Conservation (phyloP, 2,329 filamentous ascomycete species). For the Phyllosticta citrichinensis region DNA sequence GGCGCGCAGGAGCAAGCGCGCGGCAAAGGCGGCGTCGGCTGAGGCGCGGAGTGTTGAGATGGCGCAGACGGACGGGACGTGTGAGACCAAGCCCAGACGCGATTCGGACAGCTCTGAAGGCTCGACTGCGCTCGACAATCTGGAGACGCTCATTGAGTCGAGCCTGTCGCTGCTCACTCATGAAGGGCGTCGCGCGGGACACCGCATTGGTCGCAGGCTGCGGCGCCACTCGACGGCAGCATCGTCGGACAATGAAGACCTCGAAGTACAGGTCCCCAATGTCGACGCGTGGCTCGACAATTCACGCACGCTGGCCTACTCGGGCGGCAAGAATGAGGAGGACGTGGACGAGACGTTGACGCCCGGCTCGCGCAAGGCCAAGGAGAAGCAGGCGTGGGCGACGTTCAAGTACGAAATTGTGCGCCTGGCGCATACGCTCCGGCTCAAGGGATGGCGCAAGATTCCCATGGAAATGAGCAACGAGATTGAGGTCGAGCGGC, state of each 20-base stretch:
- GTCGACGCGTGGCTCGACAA: slow-evolving; percentile 85
- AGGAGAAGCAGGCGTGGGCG: slow-evolving; percentile 70
- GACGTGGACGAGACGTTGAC: slow-evolving; percentile 32
- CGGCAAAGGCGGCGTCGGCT: slow-evolving; percentile 18
- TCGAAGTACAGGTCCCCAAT: slow-evolving; percentile 71
- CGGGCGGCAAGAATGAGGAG: slow-evolving; percentile 40
- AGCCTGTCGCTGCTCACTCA: slow-evolving; percentile 43
- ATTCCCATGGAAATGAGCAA: slow-evolving; percentile 63
- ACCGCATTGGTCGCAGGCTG: slow-evolving; percentile 13
- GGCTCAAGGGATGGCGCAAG: slow-evolving; percentile 82
- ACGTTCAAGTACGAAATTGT: slow-evolving; percentile 88
- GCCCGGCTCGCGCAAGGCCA: slow-evolving; percentile 40
- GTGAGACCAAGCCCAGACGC: slow-evolving; percentile 30
- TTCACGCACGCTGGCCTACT: slow-evolving; percentile 74
- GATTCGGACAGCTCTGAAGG: slow-evolving; percentile 57
- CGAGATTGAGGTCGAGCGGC: slow-evolving; percentile 58
- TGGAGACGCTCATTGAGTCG: slow-evolving; percentile 71
- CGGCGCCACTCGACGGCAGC: slow-evolving; percentile 38
- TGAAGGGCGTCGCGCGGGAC: slow-evolving; percentile 18
- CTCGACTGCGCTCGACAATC: slow-evolving; percentile 63
- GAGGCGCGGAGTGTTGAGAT: not conserved
- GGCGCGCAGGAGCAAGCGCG: slow-evolving; percentile 41
- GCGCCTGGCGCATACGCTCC: slow-evolving; percentile 76
- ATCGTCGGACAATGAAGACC: slow-evolving; percentile 83
- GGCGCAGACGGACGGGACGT: slow-evolving; percentile 4